Base-by-base conservation (phyloP, 2,329 filamentous ascomycete species). In the Venturia pyrina region DNA sequence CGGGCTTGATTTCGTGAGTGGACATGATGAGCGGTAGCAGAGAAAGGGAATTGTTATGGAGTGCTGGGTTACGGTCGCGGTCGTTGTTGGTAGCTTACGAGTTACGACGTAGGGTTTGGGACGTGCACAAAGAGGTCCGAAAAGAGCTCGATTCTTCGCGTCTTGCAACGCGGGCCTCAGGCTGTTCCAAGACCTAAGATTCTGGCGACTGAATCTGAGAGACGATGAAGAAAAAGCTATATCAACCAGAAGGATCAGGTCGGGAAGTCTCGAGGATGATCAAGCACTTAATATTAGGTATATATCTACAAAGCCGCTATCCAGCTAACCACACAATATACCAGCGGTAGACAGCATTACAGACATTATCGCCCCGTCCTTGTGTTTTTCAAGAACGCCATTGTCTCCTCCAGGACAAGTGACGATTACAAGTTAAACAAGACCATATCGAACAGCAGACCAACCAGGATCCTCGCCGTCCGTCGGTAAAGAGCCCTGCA, bases 1-100 rank as follows among this genome's bases (percentile, higher is more conserved):
- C 87, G 76, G 89, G 86, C 73, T 89, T 87, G 70, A 89, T 89
- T 68, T 80, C 78, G 69, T 85, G 85, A 70, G 74, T 71, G 62
- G 75, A 70, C 76, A 77, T 77, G 64, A 46, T 46, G 17, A 15
- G 41, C 5, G 19, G 40, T 44, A 19, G 40, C n/a, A 43, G 32
- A 60, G 57, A 10, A 40, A 15, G 21, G 21, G 21, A 11, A 28
- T 53, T 28, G 21, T 11, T 53, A 13, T 53, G 48, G 48, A 53
- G 48, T 28, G 48, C 21, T 53, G 53, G 53, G 53, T n/a, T 40
- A 15, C n/a, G 46, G n/a, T 40, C 13, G 50, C 28, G 28, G 53
- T 34, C n/a, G 32, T 37, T 59, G 53, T 32, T 37, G 53, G 28
- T n/a, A 59, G 53, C 53, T 59, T 59, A 59, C 28, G 28, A 34